Evolutionary conservation across 179 eudicot species (phyloP).

Genomic region (Corrigiola litoralis): DNA sequence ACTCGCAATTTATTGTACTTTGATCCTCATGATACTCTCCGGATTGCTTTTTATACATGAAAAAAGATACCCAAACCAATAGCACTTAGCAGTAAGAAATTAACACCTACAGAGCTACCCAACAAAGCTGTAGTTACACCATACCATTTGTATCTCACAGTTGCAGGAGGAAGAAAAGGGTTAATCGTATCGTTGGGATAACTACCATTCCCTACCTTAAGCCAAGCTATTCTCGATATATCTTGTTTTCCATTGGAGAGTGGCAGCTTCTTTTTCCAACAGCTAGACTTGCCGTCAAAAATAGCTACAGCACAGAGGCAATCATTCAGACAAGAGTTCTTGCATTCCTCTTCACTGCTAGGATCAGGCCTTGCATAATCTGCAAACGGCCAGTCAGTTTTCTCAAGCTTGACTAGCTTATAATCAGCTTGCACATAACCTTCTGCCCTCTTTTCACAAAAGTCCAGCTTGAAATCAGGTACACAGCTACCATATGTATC

Average conservation of each 20-base stretch:
- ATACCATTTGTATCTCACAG: neutral
- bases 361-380: slow-evolving; percentile 32
- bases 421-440: slow-evolving; percentile 5
- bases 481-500: slow-evolving; percentile 30
- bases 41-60: slow-evolving; percentile 4
- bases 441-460: slow-evolving; percentile 7
- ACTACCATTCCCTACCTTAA: slow-evolving; percentile 25
- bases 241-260: slow-evolving; percentile 35
- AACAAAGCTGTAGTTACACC: neutral
- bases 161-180: neutral
- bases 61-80: slow-evolving; percentile 8
- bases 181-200: neutral
- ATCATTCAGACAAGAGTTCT: slow-evolving; percentile 34
- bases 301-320: slow-evolving; percentile 40
- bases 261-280: slow-evolving; percentile 49
- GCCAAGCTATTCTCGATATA: slow-evolving; percentile 10
- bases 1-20: too few species aligned
- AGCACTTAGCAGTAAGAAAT: slow-evolving; percentile 13
- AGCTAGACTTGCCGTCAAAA: slow-evolving; percentile 2
- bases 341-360: slow-evolving; percentile 27
- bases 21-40: neutral
- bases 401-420: slow-evolving; percentile 7
- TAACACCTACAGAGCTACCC: slow-evolving; percentile 16
- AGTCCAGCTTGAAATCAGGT: slow-evolving; percentile 22
- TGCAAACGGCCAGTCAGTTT: slow-evolving; percentile 34